Evolutionary conservation across 2,329 filamentous ascomycete species (phyloP), one percentile per base, ranked within the genome.

Genomic region (Dissoconium aciculare): DNA sequence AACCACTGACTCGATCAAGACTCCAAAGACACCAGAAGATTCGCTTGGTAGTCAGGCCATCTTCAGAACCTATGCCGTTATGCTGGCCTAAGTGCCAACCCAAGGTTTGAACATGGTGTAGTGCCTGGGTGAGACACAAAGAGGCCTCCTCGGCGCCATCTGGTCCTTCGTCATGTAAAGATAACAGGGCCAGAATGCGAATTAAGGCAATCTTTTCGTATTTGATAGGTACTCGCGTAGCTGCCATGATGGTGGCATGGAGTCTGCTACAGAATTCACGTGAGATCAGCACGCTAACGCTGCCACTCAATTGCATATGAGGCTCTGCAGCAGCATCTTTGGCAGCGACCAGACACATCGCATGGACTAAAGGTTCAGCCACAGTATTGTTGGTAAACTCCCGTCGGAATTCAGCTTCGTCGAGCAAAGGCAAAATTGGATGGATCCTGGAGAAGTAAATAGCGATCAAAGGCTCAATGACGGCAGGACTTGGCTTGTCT

Each of bases 1-100:
- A 59, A 4, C 59, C 58, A 29, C 62, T 64, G 26, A 62, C 49
- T 28, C 62, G 60, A 35, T 64, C 62, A 1, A 65, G 49, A 37
- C 55, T 57, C 60, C 61, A 66, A 1, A 65, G 45, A 40, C 57
- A 61, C 61, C 62, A 66, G 37, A 64, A 66, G 0, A 66, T 43
- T 21, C 59, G 52, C 36, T 64, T 59, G 17, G 59, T 44, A 16
- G 58, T 52, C 3, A 47, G 27, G 23, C 45, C 45, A 9, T 43
- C 41, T 10, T 28, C 38, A 11, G 36, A 38, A n/a, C 33, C 34
- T 5, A 35, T 21, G 10, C 44, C 34, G 19, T 38, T 28, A 14
- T 45, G 47, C 33, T 51, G 47, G 4, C 47, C 52, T 13, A 64
- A 57, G 27, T 64, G 61, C 11, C 64, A 51, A 5, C 60, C 62